Evolutionary conservation across 495 filamentous ascomycete genomes (phyloP), one percentile per base, ranked within the genome.

Genomic region (Penicillium psychrofluorescens): DNA sequence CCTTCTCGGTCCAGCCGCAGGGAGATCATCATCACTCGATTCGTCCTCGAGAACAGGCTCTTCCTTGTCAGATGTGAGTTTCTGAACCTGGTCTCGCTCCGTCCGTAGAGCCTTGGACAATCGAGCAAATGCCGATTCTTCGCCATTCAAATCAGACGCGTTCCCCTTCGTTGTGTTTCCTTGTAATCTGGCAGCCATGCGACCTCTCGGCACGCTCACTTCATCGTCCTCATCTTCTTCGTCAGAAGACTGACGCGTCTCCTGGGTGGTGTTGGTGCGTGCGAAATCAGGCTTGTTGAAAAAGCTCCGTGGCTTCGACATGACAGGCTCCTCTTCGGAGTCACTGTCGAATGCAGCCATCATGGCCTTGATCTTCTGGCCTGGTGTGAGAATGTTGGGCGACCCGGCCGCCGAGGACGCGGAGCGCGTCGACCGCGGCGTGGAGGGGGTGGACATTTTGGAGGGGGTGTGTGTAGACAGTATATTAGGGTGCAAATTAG

Each of bases 101-200:
- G 32, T 43, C 12, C 49, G 51, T 6, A 70, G 36, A 3, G 41
- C 50, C 38, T 63, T 67, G 29, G 59, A 61, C 11, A 67, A 45
- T 8, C 63, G 62, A 11, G 63, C 59, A 46, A 63, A 64, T 0
- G 67, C 73, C 43, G 60, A 68, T 35, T 50, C 59, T 48, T 44
- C 38, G 38, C 55, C 30, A n/a, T 50, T 38, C 7, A 31, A 11
- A 1, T 35, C 41, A 7, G 45, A 37, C 1, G 40, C 41, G 9
- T 38, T 35, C 30, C 43, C 22, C 14, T 48, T 27, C 15, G 45
- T 14, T 12, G 30, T 43, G 34, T 52, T 39, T 10, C 46, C 67
- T 51, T 79, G 77, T 75, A 90, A 81, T 16, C 83, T 71, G 11
- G 81, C 72, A 43, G 87, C 87, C 50, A 92, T 71, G 22, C 81